A percentile compares a stretch with the other conserved stretches of the same genome.
Evolutionary conservation across 257 asterid species (phyloP).

Genomic region (Solanum piurae): DNA sequence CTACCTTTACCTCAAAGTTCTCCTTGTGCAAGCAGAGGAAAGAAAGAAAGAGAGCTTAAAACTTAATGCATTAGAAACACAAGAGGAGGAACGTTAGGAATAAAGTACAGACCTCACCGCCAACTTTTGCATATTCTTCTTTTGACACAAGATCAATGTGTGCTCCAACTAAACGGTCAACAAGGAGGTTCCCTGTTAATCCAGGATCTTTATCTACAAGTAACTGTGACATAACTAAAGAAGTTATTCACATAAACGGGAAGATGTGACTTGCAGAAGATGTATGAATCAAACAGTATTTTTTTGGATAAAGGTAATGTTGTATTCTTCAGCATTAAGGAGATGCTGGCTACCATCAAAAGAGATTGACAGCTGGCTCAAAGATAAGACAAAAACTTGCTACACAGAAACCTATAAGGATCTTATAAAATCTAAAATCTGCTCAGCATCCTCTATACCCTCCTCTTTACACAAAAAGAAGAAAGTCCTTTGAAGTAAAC

Average conservation of each 20-base stretch:
- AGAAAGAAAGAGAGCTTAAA: neutral
- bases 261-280: neutral
- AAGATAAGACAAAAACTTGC: neutral
- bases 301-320: neutral
- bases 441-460: neutral
- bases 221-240: constrained; percentile 33
- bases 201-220: constrained; percentile 90
- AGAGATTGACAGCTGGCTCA: neutral
- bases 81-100: neutral
- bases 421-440: neutral
- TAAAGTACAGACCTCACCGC: constrained; percentile 50
- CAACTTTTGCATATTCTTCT: constrained; percentile 84
- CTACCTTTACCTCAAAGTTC: neutral
- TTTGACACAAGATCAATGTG: constrained; percentile 87
- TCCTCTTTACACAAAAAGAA: neutral
- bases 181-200: constrained; percentile 89
- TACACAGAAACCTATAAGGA: neutral
- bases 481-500: neutral
- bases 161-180: constrained; percentile 96
- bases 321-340: neutral
- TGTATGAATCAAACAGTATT: neutral
- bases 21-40: neutral
- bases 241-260: neutral
- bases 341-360: neutral
- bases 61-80: neutral